phyloP scores from a whole-genome alignment of 108 stramenopile species.

The Stephanodiscus minutulus region DNA sequence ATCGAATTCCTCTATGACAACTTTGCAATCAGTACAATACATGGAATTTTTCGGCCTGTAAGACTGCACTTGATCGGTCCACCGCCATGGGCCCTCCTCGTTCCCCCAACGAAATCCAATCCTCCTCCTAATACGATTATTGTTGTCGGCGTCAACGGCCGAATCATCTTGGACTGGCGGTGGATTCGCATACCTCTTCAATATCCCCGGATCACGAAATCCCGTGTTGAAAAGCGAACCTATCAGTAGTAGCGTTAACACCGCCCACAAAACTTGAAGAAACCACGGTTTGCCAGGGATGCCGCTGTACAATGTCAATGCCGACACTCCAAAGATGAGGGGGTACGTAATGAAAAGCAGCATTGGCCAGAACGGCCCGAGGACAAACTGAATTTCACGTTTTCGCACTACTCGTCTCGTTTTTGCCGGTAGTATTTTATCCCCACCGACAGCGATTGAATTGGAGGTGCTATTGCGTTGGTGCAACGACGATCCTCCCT shows the following conservation, averaged over 20 bases:
- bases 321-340: slow-evolving; percentile 74
- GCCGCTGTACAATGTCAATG: slow-evolving; percentile 38
- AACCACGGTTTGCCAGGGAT: slow-evolving; percentile 44
- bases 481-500: slow-evolving; percentile 23
- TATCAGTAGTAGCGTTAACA: slow-evolving; percentile 43
- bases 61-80: slow-evolving; percentile 80
- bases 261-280: slow-evolving; percentile 53
- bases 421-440: neutral
- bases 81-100: slow-evolving; percentile 33
- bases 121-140: slow-evolving; percentile 15
- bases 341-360: slow-evolving; percentile 84
- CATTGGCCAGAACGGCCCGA: slow-evolving; percentile 96
- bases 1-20: slow-evolving; percentile 89
- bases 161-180: slow-evolving; percentile 21
- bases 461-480: slow-evolving; percentile 18
- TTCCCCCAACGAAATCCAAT: slow-evolving; percentile 44
- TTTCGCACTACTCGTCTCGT: slow-evolving; percentile 33
- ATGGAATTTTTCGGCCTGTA: slow-evolving; percentile 78
- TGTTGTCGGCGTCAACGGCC: slow-evolving; percentile 19
- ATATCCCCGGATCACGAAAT: slow-evolving; percentile 61
- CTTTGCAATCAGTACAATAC: slow-evolving; percentile 85
- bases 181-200: slow-evolving; percentile 36
- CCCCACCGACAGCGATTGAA: neutral
- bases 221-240: slow-evolving; percentile 40
- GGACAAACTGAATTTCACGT: slow-evolving; percentile 59